phyloP scores from a whole-genome alignment of 179 eudicot genomes.

The Monotropa hypopitys region DNA sequence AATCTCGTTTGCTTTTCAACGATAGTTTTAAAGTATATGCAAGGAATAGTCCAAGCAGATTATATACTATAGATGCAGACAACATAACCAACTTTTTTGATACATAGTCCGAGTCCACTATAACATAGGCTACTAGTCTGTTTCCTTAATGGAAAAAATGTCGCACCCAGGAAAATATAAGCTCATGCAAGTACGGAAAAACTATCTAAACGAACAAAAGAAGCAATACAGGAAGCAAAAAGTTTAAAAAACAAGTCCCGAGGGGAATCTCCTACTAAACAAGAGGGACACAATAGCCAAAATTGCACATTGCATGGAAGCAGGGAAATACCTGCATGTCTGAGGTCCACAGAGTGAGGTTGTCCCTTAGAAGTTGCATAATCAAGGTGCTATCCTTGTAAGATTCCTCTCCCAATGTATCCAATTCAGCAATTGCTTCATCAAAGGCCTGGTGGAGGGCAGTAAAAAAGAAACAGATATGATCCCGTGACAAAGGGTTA shows the following conservation, averaged over 20 bases:
- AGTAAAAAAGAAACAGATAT: neutral
- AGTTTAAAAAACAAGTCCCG: neutral
- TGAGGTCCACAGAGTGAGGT: slow-evolving; percentile 64
- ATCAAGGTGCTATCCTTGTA: slow-evolving; percentile 74
- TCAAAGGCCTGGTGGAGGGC: slow-evolving; percentile 40
- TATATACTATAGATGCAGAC: neutral
- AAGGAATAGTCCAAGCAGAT: neutral
- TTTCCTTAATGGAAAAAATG: neutral
- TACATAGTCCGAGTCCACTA: neutral
- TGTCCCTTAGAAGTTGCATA: slow-evolving; percentile 67
- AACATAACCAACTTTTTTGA: neutral
- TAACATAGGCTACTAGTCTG: neutral
- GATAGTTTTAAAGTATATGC: neutral
- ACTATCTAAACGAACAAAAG: neutral
- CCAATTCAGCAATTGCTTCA: slow-evolving; percentile 65
- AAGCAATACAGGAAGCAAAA: neutral
- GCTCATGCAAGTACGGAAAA: neutral
- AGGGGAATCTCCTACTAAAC: neutral
- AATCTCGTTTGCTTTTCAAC: neutral
- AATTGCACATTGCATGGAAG: neutral
- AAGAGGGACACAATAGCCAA: neutral
- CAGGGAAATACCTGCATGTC: slow-evolving; percentile 42
- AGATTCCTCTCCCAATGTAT: slow-evolving; percentile 59
- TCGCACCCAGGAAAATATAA: neutral
- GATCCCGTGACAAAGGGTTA: neutral